Percentiles rank a stretch among this genome's conserved stretches.
Conservation (phyloP, 495 filamentous ascomycete genomes). For the Penicillium malachiteum region DNA sequence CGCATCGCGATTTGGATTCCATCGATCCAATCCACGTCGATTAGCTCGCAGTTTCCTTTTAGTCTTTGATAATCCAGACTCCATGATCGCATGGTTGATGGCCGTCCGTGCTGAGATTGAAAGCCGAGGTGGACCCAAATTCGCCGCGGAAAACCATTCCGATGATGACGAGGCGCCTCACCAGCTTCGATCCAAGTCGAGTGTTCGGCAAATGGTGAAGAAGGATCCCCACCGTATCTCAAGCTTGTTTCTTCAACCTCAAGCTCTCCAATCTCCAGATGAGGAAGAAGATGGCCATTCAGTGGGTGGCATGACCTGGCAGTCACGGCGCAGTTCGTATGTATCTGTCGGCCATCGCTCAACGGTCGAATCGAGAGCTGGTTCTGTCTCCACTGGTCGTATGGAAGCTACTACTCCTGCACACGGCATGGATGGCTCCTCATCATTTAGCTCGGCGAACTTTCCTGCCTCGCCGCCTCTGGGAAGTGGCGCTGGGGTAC, state of each 20-base stretch:
- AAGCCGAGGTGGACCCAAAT: conserved; percentile 65
- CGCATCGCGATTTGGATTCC: conserved; percentile 58
- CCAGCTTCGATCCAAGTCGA: conserved; percentile 43
- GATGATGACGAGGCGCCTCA: conserved; percentile 29
- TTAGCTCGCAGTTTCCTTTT: conserved; percentile 71
- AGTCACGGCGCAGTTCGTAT: conserved; percentile 32
- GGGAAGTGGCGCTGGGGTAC: conserved; percentile 8
- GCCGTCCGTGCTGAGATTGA: conserved; percentile 68
- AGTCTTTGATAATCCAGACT: conserved; percentile 75
- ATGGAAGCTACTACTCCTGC: conserved; percentile 27
- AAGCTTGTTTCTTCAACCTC: conserved; percentile 58
- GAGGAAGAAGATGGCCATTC: conserved; percentile 30
- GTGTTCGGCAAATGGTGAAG: conserved; percentile 36
- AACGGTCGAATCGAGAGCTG: conserved; percentile 32
- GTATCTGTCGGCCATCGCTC: conserved; percentile 33
- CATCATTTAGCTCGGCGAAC: conserved; percentile 18
- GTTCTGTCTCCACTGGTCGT: conserved; percentile 30
- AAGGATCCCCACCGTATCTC: conserved; percentile 62
- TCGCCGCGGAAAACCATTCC: conserved; percentile 50
- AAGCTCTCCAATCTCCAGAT: conserved; percentile 21
- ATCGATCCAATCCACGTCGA: conserved; percentile 56
- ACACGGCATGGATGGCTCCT: conserved; percentile 7
- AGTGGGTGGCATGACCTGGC: conserved; percentile 22
- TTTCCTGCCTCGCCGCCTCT: conserved; percentile 16
- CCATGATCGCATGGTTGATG: conserved; percentile 80